Base-by-base conservation (phyloP, 352 stramenopile genomes). In the Phytopythium litorale region DNA sequence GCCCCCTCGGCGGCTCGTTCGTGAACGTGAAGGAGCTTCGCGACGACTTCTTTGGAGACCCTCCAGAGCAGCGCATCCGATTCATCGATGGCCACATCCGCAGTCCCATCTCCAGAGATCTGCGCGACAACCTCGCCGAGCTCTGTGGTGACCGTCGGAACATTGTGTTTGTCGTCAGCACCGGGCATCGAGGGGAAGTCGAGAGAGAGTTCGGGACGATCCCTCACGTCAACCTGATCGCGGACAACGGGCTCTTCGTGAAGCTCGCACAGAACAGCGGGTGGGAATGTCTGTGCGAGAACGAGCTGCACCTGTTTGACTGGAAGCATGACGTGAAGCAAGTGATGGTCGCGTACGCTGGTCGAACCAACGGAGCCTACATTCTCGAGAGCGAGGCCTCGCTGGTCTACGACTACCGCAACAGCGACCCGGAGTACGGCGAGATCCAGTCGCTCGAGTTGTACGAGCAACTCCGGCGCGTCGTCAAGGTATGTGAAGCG, bases 371-470 rank as follows among this genome's bases (percentile, higher is more conserved):
- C 71, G 97, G 98, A 18, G 98, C 97, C 23, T 99, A 98, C 67
- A 89, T 99, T 38, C 92, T 98, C 68, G 84, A 97, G 60, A 99
- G 97, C 30, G 96, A 98, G 57, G 98, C 95, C 49, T 98, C 98
- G 7, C 66, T 99, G 16, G 70, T 99, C 32, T 99, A 98, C 78
- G 96, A 99, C 73, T 99, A 98, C 68, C 87, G 96, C 49, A 96
- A 98, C 76, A 97, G 97, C 12, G 98, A 99, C 73, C 96, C 96
- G 56, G 98, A 99, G 65, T 99, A 99, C 71, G 98, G 97, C 43
- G 95, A 98, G 61, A 91, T 99, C 58, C 98, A 99, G 73, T 97
- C 94, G 1, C 87, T 97, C 51, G 96, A 92, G 59, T 64, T 92
- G 16, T 81, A 83, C 45, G 79, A 98, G 69, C 86, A 99, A 32